Evolutionary conservation across 2,329 filamentous ascomycete species (phyloP).

Genomic region (Cladobotryum protrusum): DNA sequence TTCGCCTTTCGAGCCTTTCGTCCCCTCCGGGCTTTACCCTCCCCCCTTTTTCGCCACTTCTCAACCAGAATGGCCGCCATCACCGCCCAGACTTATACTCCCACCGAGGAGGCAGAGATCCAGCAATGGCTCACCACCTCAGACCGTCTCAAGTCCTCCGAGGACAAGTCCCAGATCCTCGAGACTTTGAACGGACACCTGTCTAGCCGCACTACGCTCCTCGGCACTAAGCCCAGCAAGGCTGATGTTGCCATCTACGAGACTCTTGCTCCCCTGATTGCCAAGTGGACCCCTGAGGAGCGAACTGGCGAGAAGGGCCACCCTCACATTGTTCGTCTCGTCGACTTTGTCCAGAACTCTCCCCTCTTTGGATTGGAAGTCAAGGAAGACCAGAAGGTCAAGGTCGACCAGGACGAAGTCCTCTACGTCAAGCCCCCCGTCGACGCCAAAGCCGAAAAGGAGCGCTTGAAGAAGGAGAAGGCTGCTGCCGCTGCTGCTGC

Average conservation of each 20-base stretch:
- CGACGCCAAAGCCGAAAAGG: conserved; percentile 92
- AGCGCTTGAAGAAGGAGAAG: conserved; percentile 95
- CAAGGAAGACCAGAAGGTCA: conserved; percentile 66
- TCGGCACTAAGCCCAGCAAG: conserved; percentile 82
- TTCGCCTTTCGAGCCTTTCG: conserved; percentile 36
- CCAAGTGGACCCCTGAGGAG: conserved; percentile 76
- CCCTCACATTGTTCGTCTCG: conserved; percentile 82
- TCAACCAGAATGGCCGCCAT: conserved; percentile 61
- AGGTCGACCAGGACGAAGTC: conserved; percentile 72
- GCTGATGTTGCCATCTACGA: conserved; percentile 82
- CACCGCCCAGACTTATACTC: conserved; percentile 62
- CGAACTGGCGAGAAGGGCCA: conserved; percentile 83
- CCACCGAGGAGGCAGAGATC: conserved; percentile 78
- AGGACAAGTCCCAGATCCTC: conserved; percentile 62
- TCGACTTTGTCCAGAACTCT: conserved; percentile 94
- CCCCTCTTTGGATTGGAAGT: conserved; percentile 66
- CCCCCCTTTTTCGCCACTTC: conserved; percentile 21
- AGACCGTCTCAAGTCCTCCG: conserved; percentile 53
- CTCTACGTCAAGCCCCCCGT: conserved; percentile 83
- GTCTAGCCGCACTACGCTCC: conserved; percentile 78
- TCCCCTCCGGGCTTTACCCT: conserved; percentile 35
- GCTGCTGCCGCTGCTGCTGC: conserved; percentile 57
- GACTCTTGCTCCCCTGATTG: conserved; percentile 67
- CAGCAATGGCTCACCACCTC: conserved; percentile 82
- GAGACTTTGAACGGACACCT: conserved; percentile 80